Conservation (phyloP, 805 yeast species). For the Jamesozyma jinghongensis region DNA sequence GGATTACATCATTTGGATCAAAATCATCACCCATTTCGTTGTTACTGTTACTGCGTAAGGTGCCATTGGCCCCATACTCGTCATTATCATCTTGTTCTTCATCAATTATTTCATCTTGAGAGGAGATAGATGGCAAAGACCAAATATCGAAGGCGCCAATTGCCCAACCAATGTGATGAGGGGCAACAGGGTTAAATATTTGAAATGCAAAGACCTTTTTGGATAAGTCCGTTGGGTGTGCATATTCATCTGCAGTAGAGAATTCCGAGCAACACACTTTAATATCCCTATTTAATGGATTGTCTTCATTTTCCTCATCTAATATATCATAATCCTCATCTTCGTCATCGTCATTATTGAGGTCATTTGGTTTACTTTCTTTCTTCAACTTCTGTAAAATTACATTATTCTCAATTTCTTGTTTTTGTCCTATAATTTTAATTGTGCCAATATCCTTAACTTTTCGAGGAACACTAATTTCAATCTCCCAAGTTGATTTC, state of each 20-base stretch:
- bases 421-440: constrained; percentile 28
- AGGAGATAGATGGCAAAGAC: constrained; percentile 21
- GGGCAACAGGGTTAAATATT: constrained; percentile 74
- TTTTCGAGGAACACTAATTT: constrained; percentile 74
- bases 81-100: constrained; percentile 30
- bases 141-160: constrained; percentile 74
- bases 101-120: constrained; percentile 14
- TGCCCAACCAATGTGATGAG: constrained; percentile 94
- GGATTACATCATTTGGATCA: constrained; percentile 34
- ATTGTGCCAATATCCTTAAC: constrained; percentile 53
- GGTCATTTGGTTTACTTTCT: constrained; percentile 4
- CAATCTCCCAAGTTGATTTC: constrained; percentile 85
- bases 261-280: constrained; percentile 64
- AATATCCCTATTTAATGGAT: constrained; percentile 37
- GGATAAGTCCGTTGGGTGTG: constrained; percentile 65
- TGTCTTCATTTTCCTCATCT: constrained; percentile 22
- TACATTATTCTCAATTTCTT: constrained; percentile 1
- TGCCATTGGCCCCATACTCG: constrained; percentile 16
- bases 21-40: constrained; percentile 4
- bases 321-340: constrained; percentile 23
- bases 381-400: constrained; percentile 11
- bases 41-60: constrained; percentile 11
- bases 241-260: constrained; percentile 53
- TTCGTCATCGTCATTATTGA: constrained; percentile 20
- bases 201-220: constrained; percentile 70